Base-by-base conservation (phyloP, 2,329 filamentous ascomycete genomes). In the Emergomyces orientalis region DNA sequence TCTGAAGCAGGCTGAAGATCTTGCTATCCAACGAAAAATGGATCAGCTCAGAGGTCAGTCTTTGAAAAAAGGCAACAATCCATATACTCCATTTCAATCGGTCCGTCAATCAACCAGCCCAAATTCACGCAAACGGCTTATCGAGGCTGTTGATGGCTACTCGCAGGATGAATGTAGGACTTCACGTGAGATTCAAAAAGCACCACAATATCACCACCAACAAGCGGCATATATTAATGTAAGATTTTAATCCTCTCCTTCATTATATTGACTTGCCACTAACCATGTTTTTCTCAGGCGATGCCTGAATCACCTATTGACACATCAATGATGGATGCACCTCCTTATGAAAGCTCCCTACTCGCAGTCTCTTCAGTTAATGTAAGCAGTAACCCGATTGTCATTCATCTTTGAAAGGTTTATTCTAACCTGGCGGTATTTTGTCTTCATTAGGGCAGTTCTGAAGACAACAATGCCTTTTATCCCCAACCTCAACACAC, bases 281-380 rank as follows among this genome's bases (percentile, higher is more conserved):
- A 25, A 59, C 17, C 9, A 6, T 32, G 5, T 13, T 47, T 43
- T 37, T 14, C 17, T 41, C 2, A 60, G 59, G 4, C n/a, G 1
- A 32, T 39, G 14, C 59, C 47, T 19, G 59, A 51, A 14, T 61
- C 60, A 32, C 60, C 60, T n/a, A 30, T 55, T 17, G 61, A 63
- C 19, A 43, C 41, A 4, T 49, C 49, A n/a, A 62, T 62, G 60
- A 14, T 34, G 6, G 60, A 62, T 22, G 41, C 45, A 5, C 59
- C 59, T 37, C 45, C 45, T 30, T 49, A 49, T 39, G 43, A 60
- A 37, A n/a, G 41, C 39, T 45, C 56, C 7, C 39, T 19, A 6
- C 37, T 47, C 14, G 6, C 17, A 17, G 27, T 19, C 11, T 9
- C 30, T 22, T 13, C 27, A 54, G 19, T 32, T 27, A 17, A 58